Evolutionary conservation across 306 rosid genomes (phyloP).

Genomic region (Castanea mollissima): DNA sequence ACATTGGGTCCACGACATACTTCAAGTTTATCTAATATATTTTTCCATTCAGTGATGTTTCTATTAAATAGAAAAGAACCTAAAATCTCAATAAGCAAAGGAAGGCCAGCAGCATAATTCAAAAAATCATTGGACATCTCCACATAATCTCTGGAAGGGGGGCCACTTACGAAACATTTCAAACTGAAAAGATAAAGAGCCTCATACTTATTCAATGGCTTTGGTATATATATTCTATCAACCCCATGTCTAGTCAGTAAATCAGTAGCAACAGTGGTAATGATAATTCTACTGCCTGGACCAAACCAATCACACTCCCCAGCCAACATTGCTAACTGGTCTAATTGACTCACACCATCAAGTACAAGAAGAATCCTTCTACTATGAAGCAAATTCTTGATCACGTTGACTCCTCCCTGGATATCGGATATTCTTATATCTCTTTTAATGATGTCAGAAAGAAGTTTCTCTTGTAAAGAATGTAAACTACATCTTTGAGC

Average conservation of each 20-base stretch:
- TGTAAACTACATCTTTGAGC: conserved; percentile 2
- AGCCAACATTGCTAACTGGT: conserved; percentile 24
- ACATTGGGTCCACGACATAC: not conserved
- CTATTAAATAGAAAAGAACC: conserved; percentile 18
- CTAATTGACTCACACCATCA: conserved; percentile 20
- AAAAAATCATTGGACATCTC: conserved; percentile 1
- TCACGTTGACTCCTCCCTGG: not conserved
- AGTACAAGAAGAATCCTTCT: conserved; percentile 17
- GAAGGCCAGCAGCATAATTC: conserved; percentile 27
- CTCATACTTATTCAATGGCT: conserved; percentile 16
- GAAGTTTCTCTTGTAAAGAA: conserved; percentile 5
- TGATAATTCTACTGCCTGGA: conserved; percentile 31
- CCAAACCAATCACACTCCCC: conserved; percentile 34
- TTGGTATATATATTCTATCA: conserved; percentile 9
- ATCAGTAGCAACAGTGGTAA: conserved; percentile 29
- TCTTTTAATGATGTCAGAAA: not conserved
- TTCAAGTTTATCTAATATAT: conserved; percentile 10
- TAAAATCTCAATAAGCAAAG: conserved; percentile 33
- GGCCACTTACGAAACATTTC: conserved; percentile 22
- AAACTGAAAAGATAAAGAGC: conserved; percentile 30
- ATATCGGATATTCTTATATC: not conserved
- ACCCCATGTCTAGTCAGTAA: conserved; percentile 8
- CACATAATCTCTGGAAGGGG: not conserved
- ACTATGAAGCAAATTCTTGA: not conserved
- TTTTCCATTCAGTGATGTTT: conserved; percentile 18